A percentile compares a stretch with the other conserved stretches of the same genome.
Evolutionary conservation across 2,329 filamentous ascomycete genomes (phyloP).

Genomic region (Sporothrix sp.): DNA sequence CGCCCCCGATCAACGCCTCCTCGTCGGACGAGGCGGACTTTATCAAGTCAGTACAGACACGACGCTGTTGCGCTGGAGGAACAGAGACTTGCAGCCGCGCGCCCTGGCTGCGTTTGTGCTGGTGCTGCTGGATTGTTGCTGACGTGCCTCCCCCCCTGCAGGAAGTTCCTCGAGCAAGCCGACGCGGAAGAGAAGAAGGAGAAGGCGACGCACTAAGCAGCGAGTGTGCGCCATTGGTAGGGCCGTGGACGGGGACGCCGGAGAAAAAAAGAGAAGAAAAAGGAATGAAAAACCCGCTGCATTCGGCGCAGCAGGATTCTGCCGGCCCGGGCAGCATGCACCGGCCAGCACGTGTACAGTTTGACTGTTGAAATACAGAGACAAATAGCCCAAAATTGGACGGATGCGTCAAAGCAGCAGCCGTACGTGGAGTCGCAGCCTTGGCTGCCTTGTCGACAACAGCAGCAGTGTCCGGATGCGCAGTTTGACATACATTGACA

Average conservation of each 20-base stretch:
- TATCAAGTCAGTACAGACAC: conserved; percentile 44
- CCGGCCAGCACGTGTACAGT: conserved; percentile 5
- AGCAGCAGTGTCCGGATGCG: too few relatives aligned
- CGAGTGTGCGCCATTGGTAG: neutral
- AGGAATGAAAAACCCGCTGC: neutral
- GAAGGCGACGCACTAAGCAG: conserved; percentile 15
- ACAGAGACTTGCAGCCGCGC: too few relatives aligned
- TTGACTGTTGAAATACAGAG: conserved; percentile 1
- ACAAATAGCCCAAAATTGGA: conserved; percentile 8
- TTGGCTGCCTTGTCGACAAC: neutral
- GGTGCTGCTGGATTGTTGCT: neutral
- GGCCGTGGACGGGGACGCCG: neutral
- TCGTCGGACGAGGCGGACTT: conserved; percentile 55
- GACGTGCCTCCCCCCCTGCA: conserved; percentile 19
- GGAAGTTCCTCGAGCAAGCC: conserved; percentile 39
- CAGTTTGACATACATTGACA: too few relatives aligned
- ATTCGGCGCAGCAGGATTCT: neutral
- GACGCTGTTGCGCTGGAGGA: neutral
- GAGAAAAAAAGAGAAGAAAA: neutral
- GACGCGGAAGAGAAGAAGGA: conserved; percentile 33
- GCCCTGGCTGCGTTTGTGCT: too few relatives aligned
- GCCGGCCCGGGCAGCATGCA: neutral
- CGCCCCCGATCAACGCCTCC: conserved; percentile 52
- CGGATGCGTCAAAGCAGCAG: neutral
- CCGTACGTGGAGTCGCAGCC: too few relatives aligned